Percentiles rank a stretch among this genome's conserved stretches.
These are phyloP conservation scores for Xylaria sp. DNA, from an alignment of 2,329 filamentous ascomycete species.

Conservation along the genomic window DNA sequence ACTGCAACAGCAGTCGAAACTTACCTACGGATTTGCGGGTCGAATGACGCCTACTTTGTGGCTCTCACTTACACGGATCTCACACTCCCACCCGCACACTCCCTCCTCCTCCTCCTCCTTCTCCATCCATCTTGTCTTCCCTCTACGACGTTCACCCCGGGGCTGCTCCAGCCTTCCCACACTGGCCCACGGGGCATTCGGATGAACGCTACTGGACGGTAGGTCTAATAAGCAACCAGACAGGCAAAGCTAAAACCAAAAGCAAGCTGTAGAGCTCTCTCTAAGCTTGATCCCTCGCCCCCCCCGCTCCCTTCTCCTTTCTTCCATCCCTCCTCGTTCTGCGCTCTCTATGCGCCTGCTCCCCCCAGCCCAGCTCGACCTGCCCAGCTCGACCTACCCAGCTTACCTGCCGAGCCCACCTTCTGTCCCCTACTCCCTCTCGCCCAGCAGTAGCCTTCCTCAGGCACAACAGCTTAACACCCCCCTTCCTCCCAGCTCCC, in stretches of 20 bases:
- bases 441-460: constrained; percentile 43
- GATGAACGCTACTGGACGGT: constrained; percentile 29
- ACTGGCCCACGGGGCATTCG: constrained; percentile 28
- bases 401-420: constrained; percentile 28
- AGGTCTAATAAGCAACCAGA: constrained; percentile 32
- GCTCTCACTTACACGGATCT: constrained; percentile 33
- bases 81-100: constrained; percentile 31
- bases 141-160: constrained; percentile 34
- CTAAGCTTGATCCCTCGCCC: constrained; percentile 26
- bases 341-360: constrained; percentile 5
- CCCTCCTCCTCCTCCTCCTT: constrained; percentile 18
- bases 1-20: constrained; percentile 27
- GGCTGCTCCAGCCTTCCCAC: constrained; percentile 37
- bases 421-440: constrained; percentile 32
- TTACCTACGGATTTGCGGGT: constrained; percentile 34
- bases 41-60: constrained; percentile 40
- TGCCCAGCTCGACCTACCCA: constrained; percentile 31
- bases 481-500: constrained; percentile 35
- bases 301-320: constrained; percentile 32
- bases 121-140: constrained; percentile 1
- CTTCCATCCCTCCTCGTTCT: constrained; percentile 32
- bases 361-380: constrained; percentile 31
- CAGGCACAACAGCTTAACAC: constrained; percentile 44
- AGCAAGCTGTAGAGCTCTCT: constrained; percentile 31
- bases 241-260: constrained; percentile 31